Evolutionary conservation across 495 filamentous ascomycete species (phyloP).

Genomic region (Lophiostoma macrostomum): DNA sequence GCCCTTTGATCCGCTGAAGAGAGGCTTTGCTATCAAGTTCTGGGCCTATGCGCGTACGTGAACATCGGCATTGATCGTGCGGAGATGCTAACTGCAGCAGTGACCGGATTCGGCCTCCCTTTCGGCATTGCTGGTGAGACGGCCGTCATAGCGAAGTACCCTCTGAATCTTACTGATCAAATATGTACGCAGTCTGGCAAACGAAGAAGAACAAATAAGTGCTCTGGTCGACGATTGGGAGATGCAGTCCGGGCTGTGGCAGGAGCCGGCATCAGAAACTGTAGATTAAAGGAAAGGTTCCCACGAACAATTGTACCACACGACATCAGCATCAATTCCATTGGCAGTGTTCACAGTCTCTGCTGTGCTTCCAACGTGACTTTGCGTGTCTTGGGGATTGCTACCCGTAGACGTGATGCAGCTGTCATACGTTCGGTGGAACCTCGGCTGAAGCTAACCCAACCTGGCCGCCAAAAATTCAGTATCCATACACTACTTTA

Average conservation of each 20-base stretch:
- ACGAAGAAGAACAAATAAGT: constrained; percentile 60
- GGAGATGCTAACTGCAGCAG: constrained; percentile 40
- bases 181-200: constrained; percentile 83
- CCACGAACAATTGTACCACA: constrained; percentile 20
- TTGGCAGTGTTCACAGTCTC: constrained; percentile 9
- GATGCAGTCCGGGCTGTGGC: background rate
- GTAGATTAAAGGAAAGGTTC: constrained; percentile 25
- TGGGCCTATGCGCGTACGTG: constrained; percentile 72
- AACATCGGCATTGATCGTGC: background rate
- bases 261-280: background rate
- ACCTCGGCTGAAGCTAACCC: no score
- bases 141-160: no score
- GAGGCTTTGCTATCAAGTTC: constrained; percentile 77
- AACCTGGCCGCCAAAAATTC: background rate
- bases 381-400: background rate
- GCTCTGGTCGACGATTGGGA: background rate
- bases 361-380: background rate
- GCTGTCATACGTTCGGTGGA: no score
- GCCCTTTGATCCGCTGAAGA: constrained; percentile 91
- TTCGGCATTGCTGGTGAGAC: constrained; percentile 79
- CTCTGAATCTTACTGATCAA: no score
- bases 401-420: background rate
- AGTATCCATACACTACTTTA: background rate
- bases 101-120: constrained; percentile 72
- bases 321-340: constrained; percentile 21